Evolutionary conservation across 2,329 filamentous ascomycete genomes (phyloP).

Genomic region (Curvularia spicifera): DNA sequence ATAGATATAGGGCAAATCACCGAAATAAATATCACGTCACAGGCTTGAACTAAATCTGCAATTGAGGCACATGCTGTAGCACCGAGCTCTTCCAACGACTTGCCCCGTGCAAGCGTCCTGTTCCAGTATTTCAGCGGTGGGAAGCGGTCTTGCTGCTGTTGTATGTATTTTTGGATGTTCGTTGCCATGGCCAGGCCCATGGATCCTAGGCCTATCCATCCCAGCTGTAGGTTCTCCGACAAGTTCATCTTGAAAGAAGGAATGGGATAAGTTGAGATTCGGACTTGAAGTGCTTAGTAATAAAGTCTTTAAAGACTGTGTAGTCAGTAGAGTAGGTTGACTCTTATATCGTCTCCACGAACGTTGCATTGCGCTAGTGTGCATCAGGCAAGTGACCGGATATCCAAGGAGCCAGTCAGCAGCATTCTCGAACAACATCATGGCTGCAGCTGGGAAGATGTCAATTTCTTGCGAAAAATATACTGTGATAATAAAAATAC

Average conservation of each 20-base stretch:
- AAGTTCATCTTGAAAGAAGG: slow-evolving; percentile 15
- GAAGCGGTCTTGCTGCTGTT: slow-evolving; percentile 5
- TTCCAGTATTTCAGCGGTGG: slow-evolving; percentile 53
- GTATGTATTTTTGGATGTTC: slow-evolving; percentile 57
- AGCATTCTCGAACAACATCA: background rate
- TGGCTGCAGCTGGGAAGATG: background rate
- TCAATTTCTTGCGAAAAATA: slow-evolving; percentile 1
- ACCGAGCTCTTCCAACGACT: slow-evolving; percentile 37
- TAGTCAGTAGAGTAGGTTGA: background rate
- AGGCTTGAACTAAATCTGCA: slow-evolving; percentile 26
- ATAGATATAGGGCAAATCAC: slow-evolving; percentile 26
- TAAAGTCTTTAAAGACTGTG: background rate
- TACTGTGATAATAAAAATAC: slow-evolving; percentile 9
- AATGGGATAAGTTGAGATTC: background rate
- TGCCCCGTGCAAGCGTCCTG: slow-evolving; percentile 57
- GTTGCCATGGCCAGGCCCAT: slow-evolving; percentile 60
- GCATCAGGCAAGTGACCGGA: slow-evolving; percentile 13
- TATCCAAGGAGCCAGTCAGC: slow-evolving; percentile 4
- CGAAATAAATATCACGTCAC: slow-evolving; percentile 42
- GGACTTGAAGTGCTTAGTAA: background rate
- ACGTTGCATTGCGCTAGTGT: slow-evolving; percentile 13
- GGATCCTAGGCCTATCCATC: slow-evolving; percentile 56
- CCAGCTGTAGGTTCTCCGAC: slow-evolving; percentile 11
- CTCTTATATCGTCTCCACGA: background rate
- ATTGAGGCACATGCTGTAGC: slow-evolving; percentile 26